Evolutionary conservation across 805 yeast genomes (phyloP).

Genomic region (Priceomyces medius): DNA sequence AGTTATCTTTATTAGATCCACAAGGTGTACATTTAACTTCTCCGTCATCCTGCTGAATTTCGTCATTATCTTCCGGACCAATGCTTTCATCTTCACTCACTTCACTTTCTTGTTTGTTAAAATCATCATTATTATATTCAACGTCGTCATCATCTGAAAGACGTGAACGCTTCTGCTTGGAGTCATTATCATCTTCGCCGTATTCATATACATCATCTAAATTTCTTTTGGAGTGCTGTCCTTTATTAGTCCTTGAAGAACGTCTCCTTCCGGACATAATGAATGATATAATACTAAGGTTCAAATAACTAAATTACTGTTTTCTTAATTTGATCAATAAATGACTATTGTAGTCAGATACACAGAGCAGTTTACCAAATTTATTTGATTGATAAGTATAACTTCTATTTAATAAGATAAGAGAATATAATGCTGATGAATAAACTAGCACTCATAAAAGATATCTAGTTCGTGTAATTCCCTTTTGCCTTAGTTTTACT

Average conservation of each 20-base stretch:
- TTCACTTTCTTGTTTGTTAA: conserved; percentile 10
- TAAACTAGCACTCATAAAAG: not conserved
- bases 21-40: conserved; percentile 60
- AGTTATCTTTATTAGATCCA: conserved; percentile 57
- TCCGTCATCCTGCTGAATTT: conserved; percentile 39
- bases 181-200: conserved; percentile 6
- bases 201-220: conserved; percentile 18
- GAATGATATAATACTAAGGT: not conserved
- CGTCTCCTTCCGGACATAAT: conserved; percentile 22
- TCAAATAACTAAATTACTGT: not conserved
- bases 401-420: not conserved
- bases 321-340: not conserved
- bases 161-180: conserved; percentile 2
- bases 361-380: not conserved
- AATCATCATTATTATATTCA: conserved; percentile 21
- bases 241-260: conserved; percentile 39
- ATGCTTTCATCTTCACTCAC: conserved; percentile 8
- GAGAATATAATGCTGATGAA: not conserved
- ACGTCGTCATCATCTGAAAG: conserved; percentile 2
- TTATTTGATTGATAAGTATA: not conserved
- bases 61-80: conserved; percentile 11
- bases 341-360: not conserved
- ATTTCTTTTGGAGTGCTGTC: conserved; percentile 34
- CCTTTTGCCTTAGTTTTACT: not conserved
- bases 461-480: not conserved